Conservation (phyloP, 805 yeast species). For the Cyberlindnera xylosilytica region DNA sequence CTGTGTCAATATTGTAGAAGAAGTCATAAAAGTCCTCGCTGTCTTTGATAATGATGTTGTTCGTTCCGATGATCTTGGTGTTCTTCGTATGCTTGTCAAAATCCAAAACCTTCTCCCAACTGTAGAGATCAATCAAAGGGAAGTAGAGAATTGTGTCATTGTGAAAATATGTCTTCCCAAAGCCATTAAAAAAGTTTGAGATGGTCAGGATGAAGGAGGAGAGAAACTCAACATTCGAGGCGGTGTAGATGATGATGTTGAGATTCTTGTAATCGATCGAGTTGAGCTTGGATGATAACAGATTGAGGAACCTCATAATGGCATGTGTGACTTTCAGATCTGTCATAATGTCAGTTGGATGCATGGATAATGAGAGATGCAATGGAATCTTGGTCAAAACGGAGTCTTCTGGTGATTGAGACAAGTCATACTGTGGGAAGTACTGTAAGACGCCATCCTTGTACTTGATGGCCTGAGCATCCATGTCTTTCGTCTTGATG, state of each 20-base stretch:
- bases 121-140: slow-evolving; percentile 62
- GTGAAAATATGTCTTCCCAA: slow-evolving; percentile 40
- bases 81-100: slow-evolving; percentile 14
- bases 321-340: slow-evolving; percentile 24
- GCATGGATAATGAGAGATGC: slow-evolving; percentile 22
- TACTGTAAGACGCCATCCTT: slow-evolving; percentile 24
- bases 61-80: slow-evolving; percentile 59
- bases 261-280: slow-evolving; percentile 37
- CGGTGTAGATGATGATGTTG: slow-evolving; percentile 38
- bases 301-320: slow-evolving; percentile 29
- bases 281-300: slow-evolving; percentile 33
- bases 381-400: slow-evolving; percentile 33
- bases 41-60: slow-evolving; percentile 60
- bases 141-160: slow-evolving; percentile 41
- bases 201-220: slow-evolving; percentile 40
- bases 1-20: slow-evolving; percentile 55
- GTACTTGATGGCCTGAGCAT: slow-evolving; percentile 17
- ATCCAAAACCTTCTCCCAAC: slow-evolving; percentile 43
- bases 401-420: slow-evolving; percentile 29
- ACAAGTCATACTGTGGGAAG: slow-evolving; percentile 29
- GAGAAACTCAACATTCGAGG: slow-evolving; percentile 37
- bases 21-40: slow-evolving; percentile 57
- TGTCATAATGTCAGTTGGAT: slow-evolving; percentile 21
- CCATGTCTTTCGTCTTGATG: slow-evolving; percentile 17
- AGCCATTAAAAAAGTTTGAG: slow-evolving; percentile 39